These are phyloP conservation scores for Moniliophthora roreri DNA, from an alignment of 1,284 basidiomycete genomes.

Conservation along the genomic window DNA sequence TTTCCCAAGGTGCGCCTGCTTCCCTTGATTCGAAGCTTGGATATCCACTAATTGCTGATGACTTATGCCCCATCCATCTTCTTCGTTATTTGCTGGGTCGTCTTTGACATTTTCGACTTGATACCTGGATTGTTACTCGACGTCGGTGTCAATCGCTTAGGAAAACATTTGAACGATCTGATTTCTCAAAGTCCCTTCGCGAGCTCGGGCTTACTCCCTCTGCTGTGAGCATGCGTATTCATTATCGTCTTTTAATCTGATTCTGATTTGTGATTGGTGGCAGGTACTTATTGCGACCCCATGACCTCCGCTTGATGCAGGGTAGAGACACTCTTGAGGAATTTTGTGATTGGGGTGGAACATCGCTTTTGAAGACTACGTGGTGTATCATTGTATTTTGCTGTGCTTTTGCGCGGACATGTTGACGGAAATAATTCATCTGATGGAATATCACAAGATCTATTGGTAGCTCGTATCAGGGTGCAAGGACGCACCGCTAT, in stretches of 20 bases:
- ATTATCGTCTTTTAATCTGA: background rate
- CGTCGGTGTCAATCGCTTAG: conserved; percentile 32
- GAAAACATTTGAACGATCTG: conserved; percentile 63
- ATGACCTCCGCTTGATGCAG: conserved; percentile 17
- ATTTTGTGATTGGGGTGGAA: too few species aligned
- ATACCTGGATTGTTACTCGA: too few species aligned
- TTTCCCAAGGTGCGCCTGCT: conserved; percentile 72
- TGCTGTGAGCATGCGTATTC: conserved; percentile 48
- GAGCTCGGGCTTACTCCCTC: conserved; percentile 80
- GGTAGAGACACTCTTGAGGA: too few species aligned
- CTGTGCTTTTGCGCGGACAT: too few species aligned
- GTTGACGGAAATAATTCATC: too few species aligned
- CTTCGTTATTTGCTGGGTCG: conserved; percentile 3
- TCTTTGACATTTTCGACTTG: background rate
- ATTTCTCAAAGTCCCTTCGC: conserved; percentile 67
- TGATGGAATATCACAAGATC: too few species aligned
- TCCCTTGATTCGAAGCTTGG: background rate
- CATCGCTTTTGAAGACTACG: too few species aligned
- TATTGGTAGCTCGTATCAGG: too few species aligned
- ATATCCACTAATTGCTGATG: conserved; percentile 7
- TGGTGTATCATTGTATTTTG: too few species aligned
- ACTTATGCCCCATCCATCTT: background rate
- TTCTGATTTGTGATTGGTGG: conserved; percentile 5
- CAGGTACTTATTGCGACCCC: conserved; percentile 57
- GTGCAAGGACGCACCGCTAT: too few species aligned